Evolutionary conservation across 2,329 filamentous ascomycete genomes (phyloP).

Genomic region (Cercospora sesami): DNA sequence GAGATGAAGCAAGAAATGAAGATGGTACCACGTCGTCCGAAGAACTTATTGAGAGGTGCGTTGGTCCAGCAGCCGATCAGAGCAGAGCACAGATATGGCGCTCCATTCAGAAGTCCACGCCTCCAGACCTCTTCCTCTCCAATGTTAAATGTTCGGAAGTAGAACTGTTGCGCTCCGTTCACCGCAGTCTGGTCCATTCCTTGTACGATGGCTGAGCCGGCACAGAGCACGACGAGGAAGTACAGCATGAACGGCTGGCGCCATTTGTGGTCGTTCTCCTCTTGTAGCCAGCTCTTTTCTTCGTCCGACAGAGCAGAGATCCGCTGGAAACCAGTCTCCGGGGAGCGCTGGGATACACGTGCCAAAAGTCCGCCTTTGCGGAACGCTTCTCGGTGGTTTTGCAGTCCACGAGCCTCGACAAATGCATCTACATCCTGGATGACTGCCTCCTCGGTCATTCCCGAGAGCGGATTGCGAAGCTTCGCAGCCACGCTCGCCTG

Average conservation of each 20-base stretch:
- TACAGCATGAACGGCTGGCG: slow-evolving; percentile 69
- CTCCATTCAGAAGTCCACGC: slow-evolving; percentile 59
- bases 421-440: slow-evolving; percentile 32
- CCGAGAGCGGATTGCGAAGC: slow-evolving; percentile 34
- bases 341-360: slow-evolving; percentile 30
- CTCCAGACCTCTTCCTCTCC: slow-evolving; percentile 36
- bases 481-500: slow-evolving; percentile 28
- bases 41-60: slow-evolving; percentile 67
- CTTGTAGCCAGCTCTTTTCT: slow-evolving; percentile 59
- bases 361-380: slow-evolving; percentile 32
- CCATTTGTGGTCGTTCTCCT: slow-evolving; percentile 68
- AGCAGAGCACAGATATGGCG: slow-evolving; percentile 66
- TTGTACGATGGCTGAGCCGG: slow-evolving; percentile 58
- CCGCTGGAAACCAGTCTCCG: slow-evolving; percentile 27
- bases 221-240: slow-evolving; percentile 50
- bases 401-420: slow-evolving; percentile 28
- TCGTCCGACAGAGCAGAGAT: slow-evolving; percentile 54
- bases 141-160: slow-evolving; percentile 34
- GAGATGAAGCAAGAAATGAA: slow-evolving; percentile 75
- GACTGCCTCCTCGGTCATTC: slow-evolving; percentile 34
- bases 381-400: slow-evolving; percentile 29
- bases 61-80: slow-evolving; percentile 72
- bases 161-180: slow-evolving; percentile 42
- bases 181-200: slow-evolving; percentile 55
- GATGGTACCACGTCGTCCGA: slow-evolving; percentile 72